Evolutionary conservation across 2,329 filamentous ascomycete species (phyloP).

Genomic region (Fusarium albosuccineum): DNA sequence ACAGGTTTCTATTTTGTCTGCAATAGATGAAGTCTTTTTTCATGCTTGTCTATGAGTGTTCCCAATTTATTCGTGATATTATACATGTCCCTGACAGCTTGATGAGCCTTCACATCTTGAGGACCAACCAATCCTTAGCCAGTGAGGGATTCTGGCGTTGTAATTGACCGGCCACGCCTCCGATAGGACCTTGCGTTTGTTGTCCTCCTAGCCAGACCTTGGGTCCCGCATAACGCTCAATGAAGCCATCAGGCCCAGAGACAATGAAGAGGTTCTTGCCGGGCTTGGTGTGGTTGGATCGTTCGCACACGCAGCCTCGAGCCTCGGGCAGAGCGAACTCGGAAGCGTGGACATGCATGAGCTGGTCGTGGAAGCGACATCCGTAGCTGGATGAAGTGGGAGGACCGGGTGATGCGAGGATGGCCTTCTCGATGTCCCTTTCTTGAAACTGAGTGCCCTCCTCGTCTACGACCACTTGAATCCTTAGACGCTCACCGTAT

Average conservation of each 20-base stretch:
- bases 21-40: conserved; percentile 22
- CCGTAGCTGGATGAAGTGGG: conserved; percentile 25
- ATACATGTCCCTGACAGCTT: conserved; percentile 8
- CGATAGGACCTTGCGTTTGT: conserved; percentile 80
- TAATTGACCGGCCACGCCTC: conserved; percentile 75
- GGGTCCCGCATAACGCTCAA: conserved; percentile 81
- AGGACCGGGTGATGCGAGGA: conserved; percentile 31
- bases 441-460: conserved; percentile 76
- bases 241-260: conserved; percentile 92
- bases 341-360: conserved; percentile 46
- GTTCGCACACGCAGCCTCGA: conserved; percentile 44
- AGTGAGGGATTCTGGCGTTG: conserved; percentile 58
- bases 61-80: conserved; percentile 10
- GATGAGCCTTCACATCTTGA: conserved; percentile 60
- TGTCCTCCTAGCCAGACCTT: conserved; percentile 81
- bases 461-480: conserved; percentile 87
- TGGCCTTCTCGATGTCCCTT: conserved; percentile 58
- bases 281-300: conserved; percentile 38
- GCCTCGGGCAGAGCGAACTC: conserved; percentile 49
- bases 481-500: conserved; percentile 68
- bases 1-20: conserved; percentile 27
- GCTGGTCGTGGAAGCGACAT: conserved; percentile 50
- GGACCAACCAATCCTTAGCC: conserved; percentile 62
- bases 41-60: conserved; percentile 24
- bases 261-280: conserved; percentile 80